These are phyloP conservation scores for Hyphopichia wangnamkhiaoensis DNA, from an alignment of 1,139 yeast genomes.

Conservation along the genomic window DNA sequence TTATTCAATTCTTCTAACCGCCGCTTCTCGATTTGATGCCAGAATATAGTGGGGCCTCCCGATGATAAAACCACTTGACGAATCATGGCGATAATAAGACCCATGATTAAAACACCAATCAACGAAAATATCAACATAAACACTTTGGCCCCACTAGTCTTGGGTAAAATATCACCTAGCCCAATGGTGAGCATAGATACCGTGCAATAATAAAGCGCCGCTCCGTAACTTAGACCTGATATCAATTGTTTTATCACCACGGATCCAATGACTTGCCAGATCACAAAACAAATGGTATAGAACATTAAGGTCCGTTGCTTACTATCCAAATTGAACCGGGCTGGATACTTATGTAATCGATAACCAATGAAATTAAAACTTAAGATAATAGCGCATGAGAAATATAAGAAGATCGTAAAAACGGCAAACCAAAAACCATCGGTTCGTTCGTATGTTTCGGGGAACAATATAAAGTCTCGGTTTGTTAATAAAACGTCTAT, in stretches of 20 bases:
- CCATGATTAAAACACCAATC: constrained; percentile 69
- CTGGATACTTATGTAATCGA: constrained; percentile 58
- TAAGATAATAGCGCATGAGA: constrained; percentile 53
- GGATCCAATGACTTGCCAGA: constrained; percentile 74
- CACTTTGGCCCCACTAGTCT: constrained; percentile 52
- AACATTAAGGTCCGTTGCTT: constrained; percentile 73
- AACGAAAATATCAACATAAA: constrained; percentile 63
- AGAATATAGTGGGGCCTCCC: constrained; percentile 61
- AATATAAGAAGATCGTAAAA: constrained; percentile 62
- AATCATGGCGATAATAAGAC: constrained; percentile 70
- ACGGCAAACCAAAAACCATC: constrained; percentile 82
- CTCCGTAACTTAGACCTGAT: constrained; percentile 49
- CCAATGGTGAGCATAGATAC: constrained; percentile 80
- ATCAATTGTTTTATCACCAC: constrained; percentile 41
- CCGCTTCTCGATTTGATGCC: constrained; percentile 57
- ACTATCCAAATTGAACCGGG: constrained; percentile 63
- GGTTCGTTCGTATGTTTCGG: constrained; percentile 30
- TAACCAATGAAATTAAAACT: constrained; percentile 64
- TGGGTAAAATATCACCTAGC: constrained; percentile 69
- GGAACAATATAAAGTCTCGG: constrained; percentile 14
- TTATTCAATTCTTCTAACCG: constrained; percentile 18
- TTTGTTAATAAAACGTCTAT: constrained; percentile 43
- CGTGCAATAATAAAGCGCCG: constrained; percentile 66
- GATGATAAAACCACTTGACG: constrained; percentile 61
- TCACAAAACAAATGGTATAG: constrained; percentile 61